These are phyloP conservation scores for Cyberlindnera mrakii DNA, from an alignment of 805 yeast species.

Conservation along the genomic window DNA sequence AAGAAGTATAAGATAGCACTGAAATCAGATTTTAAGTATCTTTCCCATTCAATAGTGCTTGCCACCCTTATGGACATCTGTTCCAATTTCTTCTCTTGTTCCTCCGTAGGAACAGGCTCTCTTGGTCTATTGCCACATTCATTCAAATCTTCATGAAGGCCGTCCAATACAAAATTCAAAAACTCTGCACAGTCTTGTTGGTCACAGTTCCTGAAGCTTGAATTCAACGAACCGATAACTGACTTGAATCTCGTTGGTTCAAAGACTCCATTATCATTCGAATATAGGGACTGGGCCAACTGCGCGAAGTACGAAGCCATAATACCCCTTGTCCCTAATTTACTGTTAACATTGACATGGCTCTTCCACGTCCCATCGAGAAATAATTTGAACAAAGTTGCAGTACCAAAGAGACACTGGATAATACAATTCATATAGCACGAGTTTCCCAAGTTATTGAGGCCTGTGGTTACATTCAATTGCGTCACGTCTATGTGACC, in stretches of 20 bases:
- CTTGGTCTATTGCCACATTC: conserved; percentile 51
- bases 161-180: conserved; percentile 65
- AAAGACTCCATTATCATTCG: conserved; percentile 39
- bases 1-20: conserved; percentile 76
- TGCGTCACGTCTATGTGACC: conserved; percentile 3
- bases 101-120: conserved; percentile 53
- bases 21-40: conserved; percentile 71
- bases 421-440: conserved; percentile 88
- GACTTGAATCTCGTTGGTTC: conserved; percentile 61
- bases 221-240: conserved; percentile 60
- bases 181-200: conserved; percentile 89
- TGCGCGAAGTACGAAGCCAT: conserved; percentile 64
- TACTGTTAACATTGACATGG: conserved; percentile 67
- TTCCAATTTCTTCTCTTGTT: conserved; percentile 72
- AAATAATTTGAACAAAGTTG: conserved; percentile 58
- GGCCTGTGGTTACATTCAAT: conserved; percentile 52
- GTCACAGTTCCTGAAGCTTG: conserved; percentile 56
- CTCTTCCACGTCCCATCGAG: conserved; percentile 52
- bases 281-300: conserved; percentile 49
- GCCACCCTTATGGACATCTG: conserved; percentile 70
- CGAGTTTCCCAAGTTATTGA: conserved; percentile 79
- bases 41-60: conserved; percentile 87
- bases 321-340: conserved; percentile 75
- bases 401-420: conserved; percentile 80
- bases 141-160: conserved; percentile 80